Base-by-base conservation (phyloP, 306 rosid species). In the Senna tora region DNA sequence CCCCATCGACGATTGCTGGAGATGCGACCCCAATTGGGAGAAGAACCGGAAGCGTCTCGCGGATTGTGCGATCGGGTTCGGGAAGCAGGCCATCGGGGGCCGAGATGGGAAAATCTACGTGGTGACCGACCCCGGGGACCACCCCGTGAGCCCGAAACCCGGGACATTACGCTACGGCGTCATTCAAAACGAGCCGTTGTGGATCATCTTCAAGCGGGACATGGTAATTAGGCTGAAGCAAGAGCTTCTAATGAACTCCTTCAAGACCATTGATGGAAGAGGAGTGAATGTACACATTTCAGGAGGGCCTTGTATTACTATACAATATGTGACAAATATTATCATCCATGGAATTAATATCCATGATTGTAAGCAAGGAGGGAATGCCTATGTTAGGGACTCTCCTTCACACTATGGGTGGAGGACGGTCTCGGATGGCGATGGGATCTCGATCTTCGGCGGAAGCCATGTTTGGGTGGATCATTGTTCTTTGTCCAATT, bases 1-100 rank as follows among this genome's bases (percentile, higher is more conserved):
- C 75, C 93, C 96, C 6, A 89, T 94, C 19, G 99, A 94, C 59
- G 99, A 94, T 69, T 94, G 99, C 70, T 94, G 99, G 99, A 77
- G 92, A 59, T 94, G 99, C 50, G 97, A 91, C 66, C 60, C 79
- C 2, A 83, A 89, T 2, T 94, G 99, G 99, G 90, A 73, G 39
- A 86, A 79, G 58, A 94, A 94, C 71, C 69, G 96, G 0, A 67
- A 87, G 69, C 75, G 90, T 2, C 68, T 94, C 0, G 99, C 97
- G 0, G 91, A 91, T 21, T 94, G 99, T 63, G 80, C 84, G 6
- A 89, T 94, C 41, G 99, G 99, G 12, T 94, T 91, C 33, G 97
- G 99, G 0, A 94, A 91, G 69, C 76, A 79, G 0, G 96, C 99
- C 64, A 82, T 86, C 13, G 99, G 99, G 6, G 99, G 99, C 12